Evolutionary conservation across 2,329 filamentous ascomycete genomes (phyloP), one percentile per base, ranked within the genome.

Genomic region (Fusarium newnesense): DNA sequence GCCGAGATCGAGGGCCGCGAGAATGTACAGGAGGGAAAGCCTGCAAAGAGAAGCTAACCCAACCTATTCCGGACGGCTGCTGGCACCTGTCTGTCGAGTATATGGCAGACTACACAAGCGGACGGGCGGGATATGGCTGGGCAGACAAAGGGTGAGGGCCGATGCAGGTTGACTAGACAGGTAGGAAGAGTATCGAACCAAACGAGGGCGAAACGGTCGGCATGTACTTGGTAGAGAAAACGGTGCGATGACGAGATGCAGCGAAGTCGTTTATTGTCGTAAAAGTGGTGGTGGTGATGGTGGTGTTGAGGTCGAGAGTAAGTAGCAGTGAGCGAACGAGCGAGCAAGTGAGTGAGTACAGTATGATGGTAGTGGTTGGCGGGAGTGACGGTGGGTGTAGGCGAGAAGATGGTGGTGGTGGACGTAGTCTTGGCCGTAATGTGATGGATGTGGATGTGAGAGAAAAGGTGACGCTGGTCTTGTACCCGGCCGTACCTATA

Each of bases 21-120:
- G 62, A 73, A 50, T 39, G 50, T 54, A 11, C 24, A 67, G 57
- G 42, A 68, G 64, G 69, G 61, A 72, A 69, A 65, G 69, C 65
- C 62, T 69, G 47, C 59, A 70, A 65, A 68, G 47, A 60, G 69
- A 71, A 72, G 64, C 70, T 66, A 70, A 76, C 76, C 76, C 78
- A 80, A 79, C 78, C 77, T 76, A 76, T 76, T 77, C 72, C 69
- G 70, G 75, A 69, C 70, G 72, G 67, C 64, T 72, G 73, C 75
- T 75, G 66, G 72, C 50, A 67, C 72, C 70, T 64, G 67, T 74
- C 69, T 71, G 67, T 75, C 64, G 67, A 74, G 54, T 47, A 47
- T 57, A 53, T 68, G 58, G 69, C 66, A 77, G 76, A 74, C 73
- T 70, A 75, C 64, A 73, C 70, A 64, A 73, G 71, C 74, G 60